phyloP scores from a whole-genome alignment of 2,329 filamentous ascomycete genomes.

The Phaeosphaeriaceae sp. region DNA sequence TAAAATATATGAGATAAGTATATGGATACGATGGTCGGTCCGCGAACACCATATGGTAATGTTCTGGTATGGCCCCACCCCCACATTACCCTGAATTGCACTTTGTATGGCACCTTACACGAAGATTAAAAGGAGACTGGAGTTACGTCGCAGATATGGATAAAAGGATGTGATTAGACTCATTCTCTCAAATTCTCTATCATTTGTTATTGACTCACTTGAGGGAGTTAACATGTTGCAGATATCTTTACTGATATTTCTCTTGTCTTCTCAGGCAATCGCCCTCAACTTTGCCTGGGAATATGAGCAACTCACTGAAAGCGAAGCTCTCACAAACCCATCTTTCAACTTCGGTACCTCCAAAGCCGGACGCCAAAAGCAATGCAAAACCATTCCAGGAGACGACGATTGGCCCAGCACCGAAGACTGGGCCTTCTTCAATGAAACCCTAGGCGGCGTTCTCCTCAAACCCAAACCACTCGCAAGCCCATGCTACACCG shows the following conservation, averaged over 20 bases:
- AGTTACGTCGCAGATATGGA: too few species aligned
- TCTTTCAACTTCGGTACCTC: constrained; percentile 22
- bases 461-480: constrained; percentile 31
- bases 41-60: too few species aligned
- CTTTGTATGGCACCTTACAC: too few species aligned
- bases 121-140: too few species aligned
- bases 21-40: too few species aligned
- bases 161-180: too few species aligned
- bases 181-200: too few species aligned
- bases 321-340: constrained; percentile 20
- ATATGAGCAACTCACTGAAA: constrained; percentile 26
- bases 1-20: too few species aligned
- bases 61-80: too few species aligned
- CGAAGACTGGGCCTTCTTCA: constrained; percentile 28
- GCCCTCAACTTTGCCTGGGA: constrained; percentile 39
- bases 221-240: too few species aligned
- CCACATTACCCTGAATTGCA: too few species aligned
- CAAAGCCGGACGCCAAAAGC: neutral
- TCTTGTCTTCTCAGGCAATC: constrained; percentile 17
- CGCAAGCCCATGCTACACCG: constrained; percentile 29
- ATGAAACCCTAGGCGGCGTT: constrained; percentile 28
- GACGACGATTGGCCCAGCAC: constrained; percentile 31
- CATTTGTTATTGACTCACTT: too few species aligned
- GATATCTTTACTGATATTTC: neutral
- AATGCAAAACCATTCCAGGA: constrained; percentile 27